Evolutionary conservation across 164 flowering plant genomes (phyloP).

Genomic region (Berberis thunbergii): DNA sequence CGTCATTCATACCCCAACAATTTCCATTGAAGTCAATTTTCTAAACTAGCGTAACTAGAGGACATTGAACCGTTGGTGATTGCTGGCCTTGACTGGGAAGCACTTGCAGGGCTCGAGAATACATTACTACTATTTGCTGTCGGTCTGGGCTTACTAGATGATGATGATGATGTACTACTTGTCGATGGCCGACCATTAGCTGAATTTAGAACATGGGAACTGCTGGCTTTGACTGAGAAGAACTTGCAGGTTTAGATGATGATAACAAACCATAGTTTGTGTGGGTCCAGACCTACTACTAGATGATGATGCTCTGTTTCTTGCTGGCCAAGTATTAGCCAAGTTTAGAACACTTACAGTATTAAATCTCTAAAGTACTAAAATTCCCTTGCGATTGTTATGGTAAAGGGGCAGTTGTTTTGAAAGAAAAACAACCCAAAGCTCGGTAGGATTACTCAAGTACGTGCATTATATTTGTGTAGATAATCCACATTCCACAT

Average conservation of each 20-base stretch:
- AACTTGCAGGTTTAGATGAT: slow-evolving; percentile 10
- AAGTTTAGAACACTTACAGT: slow-evolving; percentile 23
- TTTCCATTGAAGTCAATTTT: too few species aligned
- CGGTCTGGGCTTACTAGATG: slow-evolving; percentile 17
- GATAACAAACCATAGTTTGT: slow-evolving; percentile 11
- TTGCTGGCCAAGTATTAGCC: slow-evolving; percentile 28
- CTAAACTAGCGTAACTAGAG: slow-evolving; percentile 27
- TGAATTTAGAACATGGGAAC: slow-evolving; percentile 4
- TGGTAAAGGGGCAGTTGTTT: too few species aligned
- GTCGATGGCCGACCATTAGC: slow-evolving; percentile 20
- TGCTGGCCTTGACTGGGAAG: slow-evolving; percentile 9
- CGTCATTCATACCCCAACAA: too few species aligned
- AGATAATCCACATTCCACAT: background rate
- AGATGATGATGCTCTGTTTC: slow-evolving; percentile 19
- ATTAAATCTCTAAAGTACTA: too few species aligned
- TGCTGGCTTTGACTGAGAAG: slow-evolving; percentile 9
- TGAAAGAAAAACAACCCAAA: too few species aligned
- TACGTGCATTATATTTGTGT: background rate
- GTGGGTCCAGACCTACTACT: slow-evolving; percentile 18
- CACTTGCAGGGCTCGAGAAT: slow-evolving; percentile 7
- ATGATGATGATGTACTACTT: slow-evolving; percentile 17
- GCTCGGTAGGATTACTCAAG: too few species aligned
- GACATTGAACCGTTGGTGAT: slow-evolving; percentile 17
- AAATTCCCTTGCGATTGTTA: too few species aligned
- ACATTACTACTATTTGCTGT: slow-evolving; percentile 12